A percentile compares a stretch with the other conserved stretches of the same genome.
These are phyloP conservation scores for Schizosaccharomyces japonicus DNA, from an alignment of 805 yeast genomes.

Conservation along the genomic window DNA sequence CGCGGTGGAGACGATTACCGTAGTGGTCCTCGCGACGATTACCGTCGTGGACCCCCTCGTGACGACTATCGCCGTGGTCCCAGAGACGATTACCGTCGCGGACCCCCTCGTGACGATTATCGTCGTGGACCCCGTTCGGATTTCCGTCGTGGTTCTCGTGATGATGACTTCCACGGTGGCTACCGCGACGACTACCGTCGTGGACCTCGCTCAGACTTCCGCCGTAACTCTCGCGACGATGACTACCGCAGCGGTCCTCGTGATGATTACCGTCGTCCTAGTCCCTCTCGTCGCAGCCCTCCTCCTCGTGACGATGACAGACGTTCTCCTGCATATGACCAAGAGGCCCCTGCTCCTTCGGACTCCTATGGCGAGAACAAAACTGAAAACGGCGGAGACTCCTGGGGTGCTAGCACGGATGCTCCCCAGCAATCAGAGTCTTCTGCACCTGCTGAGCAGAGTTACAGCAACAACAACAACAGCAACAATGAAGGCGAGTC, in stretches of 20 bases:
- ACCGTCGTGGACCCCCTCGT: slow-evolving; percentile 8
- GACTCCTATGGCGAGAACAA: too few relatives aligned
- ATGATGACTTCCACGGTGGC: slow-evolving; percentile 7
- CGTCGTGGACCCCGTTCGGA: background rate
- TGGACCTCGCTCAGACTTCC: slow-evolving; percentile 10
- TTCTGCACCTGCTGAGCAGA: too few relatives aligned
- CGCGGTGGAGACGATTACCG: slow-evolving; percentile 6
- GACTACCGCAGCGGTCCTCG: slow-evolving; percentile 6
- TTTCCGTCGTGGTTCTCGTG: slow-evolving; percentile 5
- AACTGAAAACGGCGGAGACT: too few relatives aligned
- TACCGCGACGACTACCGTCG: background rate
- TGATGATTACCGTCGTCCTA: slow-evolving; percentile 9
- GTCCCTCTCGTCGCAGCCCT: slow-evolving; percentile 7
- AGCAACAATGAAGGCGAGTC: too few relatives aligned
- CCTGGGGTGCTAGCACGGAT: too few relatives aligned
- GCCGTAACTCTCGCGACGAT: slow-evolving; percentile 11
- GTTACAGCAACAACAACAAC: too few relatives aligned
- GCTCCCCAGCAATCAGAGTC: too few relatives aligned
- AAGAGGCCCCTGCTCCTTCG: background rate
- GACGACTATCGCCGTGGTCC: slow-evolving; percentile 7
- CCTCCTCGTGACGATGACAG: slow-evolving; percentile 7
- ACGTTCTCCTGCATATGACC: background rate
- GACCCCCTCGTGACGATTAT: background rate
- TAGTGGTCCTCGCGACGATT: slow-evolving; percentile 8
- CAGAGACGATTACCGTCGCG: slow-evolving; percentile 7